Evolutionary conservation across 495 filamentous ascomycete species (phyloP).

Genomic region (Xylaria sp.): DNA sequence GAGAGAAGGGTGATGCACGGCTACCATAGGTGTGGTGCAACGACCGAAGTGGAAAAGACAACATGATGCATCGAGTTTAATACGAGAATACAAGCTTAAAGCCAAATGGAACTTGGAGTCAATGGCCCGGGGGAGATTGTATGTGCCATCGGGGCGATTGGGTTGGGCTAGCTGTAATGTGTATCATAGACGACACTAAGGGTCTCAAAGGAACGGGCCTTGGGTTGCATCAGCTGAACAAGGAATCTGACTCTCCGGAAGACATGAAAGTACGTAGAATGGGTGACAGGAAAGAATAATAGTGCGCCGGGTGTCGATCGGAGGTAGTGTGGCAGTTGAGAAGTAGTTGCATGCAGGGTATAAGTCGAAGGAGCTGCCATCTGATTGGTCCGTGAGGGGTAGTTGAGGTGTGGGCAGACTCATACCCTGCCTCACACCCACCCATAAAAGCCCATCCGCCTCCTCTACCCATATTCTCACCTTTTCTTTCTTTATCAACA

Average conservation of each 20-base stretch:
- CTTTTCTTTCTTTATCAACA: constrained; percentile 17
- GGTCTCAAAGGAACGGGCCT: neutral
- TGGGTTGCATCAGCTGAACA: constrained; percentile 13
- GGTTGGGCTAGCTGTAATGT: neutral
- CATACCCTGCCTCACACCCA: constrained; percentile 15
- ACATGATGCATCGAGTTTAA: neutral
- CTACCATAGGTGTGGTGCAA: neutral
- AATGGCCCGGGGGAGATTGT: neutral
- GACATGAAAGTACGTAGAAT: neutral
- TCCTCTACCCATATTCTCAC: constrained; percentile 13
- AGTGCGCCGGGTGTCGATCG: constrained; percentile 14
- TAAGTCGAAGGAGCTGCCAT: constrained; percentile 7
- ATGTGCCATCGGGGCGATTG: neutral
- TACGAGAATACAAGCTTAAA: neutral
- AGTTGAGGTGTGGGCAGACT: constrained; percentile 21
- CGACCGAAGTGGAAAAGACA: neutral
- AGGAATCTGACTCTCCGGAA: neutral
- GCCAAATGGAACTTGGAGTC: neutral
- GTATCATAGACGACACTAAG: neutral
- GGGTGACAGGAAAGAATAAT: neutral
- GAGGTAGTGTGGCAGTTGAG: constrained; percentile 14
- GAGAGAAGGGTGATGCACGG: neutral
- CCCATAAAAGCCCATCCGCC: constrained; percentile 30
- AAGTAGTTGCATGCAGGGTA: constrained; percentile 28
- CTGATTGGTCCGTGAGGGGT: constrained; percentile 32